phyloP scores from a whole-genome alignment of 148 eudicot genomes.

The Nepenthes gracilis region DNA sequence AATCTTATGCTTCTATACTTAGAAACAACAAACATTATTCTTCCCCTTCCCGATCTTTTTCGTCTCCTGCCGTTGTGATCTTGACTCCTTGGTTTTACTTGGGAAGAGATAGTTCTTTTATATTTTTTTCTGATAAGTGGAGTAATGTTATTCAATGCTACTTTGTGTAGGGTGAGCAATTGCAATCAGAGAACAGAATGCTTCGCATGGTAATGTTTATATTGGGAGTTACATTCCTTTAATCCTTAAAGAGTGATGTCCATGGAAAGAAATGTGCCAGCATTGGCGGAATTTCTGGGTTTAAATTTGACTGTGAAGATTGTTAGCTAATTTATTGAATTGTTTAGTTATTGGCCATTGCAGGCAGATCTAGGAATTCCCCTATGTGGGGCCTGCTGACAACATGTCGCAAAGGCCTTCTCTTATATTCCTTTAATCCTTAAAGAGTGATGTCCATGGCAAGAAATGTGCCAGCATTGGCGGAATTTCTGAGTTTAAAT shows the following conservation, averaged over 20 bases:
- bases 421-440: not conserved
- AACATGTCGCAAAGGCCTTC: too few relatives aligned
- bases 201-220: constrained; percentile 63
- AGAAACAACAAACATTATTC: too few relatives aligned
- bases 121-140: not conserved
- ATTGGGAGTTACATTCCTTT: not conserved
- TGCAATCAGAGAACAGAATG: constrained; percentile 55
- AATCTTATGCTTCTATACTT: too few relatives aligned
- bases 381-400: too few relatives aligned
- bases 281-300: not conserved
- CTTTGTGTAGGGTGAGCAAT: constrained; percentile 42
- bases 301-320: too few relatives aligned
- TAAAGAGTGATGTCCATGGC: not conserved
- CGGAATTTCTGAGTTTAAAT: not conserved
- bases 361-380: too few relatives aligned
- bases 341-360: too few relatives aligned
- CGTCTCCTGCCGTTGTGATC: too few relatives aligned
- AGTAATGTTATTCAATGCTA: not conserved
- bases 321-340: too few relatives aligned
- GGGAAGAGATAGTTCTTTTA: not conserved
- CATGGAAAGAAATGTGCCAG: not conserved
- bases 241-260: not conserved
- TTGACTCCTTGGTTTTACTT: too few relatives aligned
- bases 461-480: not conserved
- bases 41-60: too few relatives aligned